A percentile compares a stretch with the other conserved stretches of the same genome.
Conservation (phyloP, 495 filamentous ascomycete species). For the Penicillium herquei region DNA sequence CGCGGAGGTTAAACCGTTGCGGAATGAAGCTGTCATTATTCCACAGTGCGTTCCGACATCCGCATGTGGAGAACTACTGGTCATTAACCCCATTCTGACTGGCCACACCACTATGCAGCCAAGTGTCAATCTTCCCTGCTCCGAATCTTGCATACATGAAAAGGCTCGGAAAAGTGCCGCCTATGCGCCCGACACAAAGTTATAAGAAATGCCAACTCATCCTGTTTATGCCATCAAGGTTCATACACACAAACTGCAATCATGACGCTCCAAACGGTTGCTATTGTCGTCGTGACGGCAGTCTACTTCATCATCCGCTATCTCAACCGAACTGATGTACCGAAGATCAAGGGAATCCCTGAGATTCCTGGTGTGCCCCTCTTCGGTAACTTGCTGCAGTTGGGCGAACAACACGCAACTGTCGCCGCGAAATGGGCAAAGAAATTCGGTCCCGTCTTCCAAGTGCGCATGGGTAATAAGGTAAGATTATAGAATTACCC, state of each 20-base stretch:
- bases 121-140: slow-evolving; percentile 3
- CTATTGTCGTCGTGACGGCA: slow-evolving; percentile 39
- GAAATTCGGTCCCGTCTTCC: slow-evolving; percentile 66
- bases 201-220: not conserved
- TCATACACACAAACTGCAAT: not conserved
- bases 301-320: slow-evolving; percentile 53
- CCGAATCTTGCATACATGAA: not conserved
- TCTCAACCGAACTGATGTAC: slow-evolving; percentile 56
- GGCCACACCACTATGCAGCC: not conserved
- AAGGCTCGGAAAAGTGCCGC: slow-evolving; percentile 13
- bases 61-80: not conserved
- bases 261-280: slow-evolving; percentile 47
- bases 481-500: slow-evolving; percentile 25
- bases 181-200: not conserved
- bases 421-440: slow-evolving; percentile 54
- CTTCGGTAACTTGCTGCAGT: slow-evolving; percentile 61
- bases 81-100: slow-evolving; percentile 1
- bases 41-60: not conserved
- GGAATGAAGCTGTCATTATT: slow-evolving; percentile 11
- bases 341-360: slow-evolving; percentile 63
- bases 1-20: not conserved
- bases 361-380: slow-evolving; percentile 63
- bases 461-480: slow-evolving; percentile 64
- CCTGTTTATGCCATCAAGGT: not conserved
- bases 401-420: slow-evolving; percentile 55